Evolutionary conservation across 148 eudicot species (phyloP).

Genomic region (Rhododendron mucronatum): DNA sequence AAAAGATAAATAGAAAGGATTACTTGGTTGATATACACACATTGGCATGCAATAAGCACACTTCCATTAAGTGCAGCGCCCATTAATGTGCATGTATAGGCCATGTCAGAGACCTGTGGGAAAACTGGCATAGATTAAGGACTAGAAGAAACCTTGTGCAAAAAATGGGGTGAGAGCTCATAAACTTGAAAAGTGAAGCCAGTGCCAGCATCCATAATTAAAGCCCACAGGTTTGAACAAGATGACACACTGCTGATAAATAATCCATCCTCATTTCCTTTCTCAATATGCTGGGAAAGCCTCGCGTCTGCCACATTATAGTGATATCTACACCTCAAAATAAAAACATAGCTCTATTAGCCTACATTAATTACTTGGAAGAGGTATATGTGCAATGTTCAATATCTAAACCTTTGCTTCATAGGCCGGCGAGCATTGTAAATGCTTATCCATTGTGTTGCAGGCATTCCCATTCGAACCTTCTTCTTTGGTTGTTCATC

Average conservation of each 20-base stretch:
- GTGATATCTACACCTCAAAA: conserved; percentile 62
- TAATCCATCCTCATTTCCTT: conserved; percentile 90
- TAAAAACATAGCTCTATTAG: conserved; percentile 1
- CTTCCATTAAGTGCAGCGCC: neutral
- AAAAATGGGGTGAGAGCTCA: conserved; percentile 75
- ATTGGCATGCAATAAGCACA: neutral
- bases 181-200: conserved; percentile 81
- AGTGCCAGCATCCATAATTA: conserved; percentile 98
- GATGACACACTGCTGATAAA: conserved; percentile 82
- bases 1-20: conserved; percentile 1
- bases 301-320: conserved; percentile 85
- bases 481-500: conserved; percentile 92
- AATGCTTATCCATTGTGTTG: conserved; percentile 91
- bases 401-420: conserved; percentile 71
- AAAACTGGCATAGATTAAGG: neutral
- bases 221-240: conserved; percentile 76
- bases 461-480: conserved; percentile 88
- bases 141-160: conserved; percentile 60
- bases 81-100: neutral
- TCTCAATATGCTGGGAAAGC: conserved; percentile 75
- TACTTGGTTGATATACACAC: neutral
- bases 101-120: neutral
- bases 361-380: neutral
- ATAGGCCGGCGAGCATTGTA: conserved; percentile 90
- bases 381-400: neutral